These are phyloP conservation scores for Insectozyma bohioensis DNA, from an alignment of 1,139 yeast genomes.

Conservation along the genomic window DNA sequence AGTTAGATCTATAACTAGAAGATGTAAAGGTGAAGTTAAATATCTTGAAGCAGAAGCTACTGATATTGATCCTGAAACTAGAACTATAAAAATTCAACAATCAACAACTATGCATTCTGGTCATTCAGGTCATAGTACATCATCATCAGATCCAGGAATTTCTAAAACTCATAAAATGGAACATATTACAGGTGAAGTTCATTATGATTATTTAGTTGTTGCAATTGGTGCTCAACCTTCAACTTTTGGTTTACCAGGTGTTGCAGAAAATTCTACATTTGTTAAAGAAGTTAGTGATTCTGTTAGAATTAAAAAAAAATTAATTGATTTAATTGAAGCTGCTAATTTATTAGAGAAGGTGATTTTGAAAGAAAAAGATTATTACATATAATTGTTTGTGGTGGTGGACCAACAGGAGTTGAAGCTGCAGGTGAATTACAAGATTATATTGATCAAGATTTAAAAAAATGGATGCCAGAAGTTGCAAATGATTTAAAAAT, in stretches of 20 bases:
- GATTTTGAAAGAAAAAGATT: slow-evolving; percentile 79
- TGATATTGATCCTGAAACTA: slow-evolving; percentile 61
- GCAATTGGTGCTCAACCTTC: slow-evolving; percentile 93
- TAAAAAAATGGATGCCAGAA: slow-evolving; percentile 84
- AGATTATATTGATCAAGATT: slow-evolving; percentile 89
- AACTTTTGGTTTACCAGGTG: slow-evolving; percentile 91
- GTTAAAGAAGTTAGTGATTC: slow-evolving; percentile 86
- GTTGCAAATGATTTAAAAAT: slow-evolving; percentile 78
- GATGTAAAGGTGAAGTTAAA: slow-evolving; percentile 69
- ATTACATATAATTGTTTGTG: slow-evolving; percentile 81
- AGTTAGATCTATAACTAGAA: slow-evolving; percentile 67
- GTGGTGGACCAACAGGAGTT: slow-evolving; percentile 97
- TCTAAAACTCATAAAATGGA: slow-evolving; percentile 47
- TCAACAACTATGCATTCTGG: slow-evolving; percentile 52
- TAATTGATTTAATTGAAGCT: slow-evolving; percentile 78
- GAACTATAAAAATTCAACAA: slow-evolving; percentile 21
- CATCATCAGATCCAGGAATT: slow-evolving; percentile 22
- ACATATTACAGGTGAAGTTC: slow-evolving; percentile 46
- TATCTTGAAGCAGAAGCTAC: slow-evolving; percentile 91
- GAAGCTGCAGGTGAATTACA: slow-evolving; percentile 94
- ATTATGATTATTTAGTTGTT: slow-evolving; percentile 77
- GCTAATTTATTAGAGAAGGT: slow-evolving; percentile 68
- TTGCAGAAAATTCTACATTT: slow-evolving; percentile 79
- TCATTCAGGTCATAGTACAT: slow-evolving; percentile 50
- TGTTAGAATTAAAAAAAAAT: slow-evolving; percentile 66